Evolutionary conservation across 2,329 filamentous ascomycete species (phyloP).

Genomic region (Sclerotinia nivalis): DNA sequence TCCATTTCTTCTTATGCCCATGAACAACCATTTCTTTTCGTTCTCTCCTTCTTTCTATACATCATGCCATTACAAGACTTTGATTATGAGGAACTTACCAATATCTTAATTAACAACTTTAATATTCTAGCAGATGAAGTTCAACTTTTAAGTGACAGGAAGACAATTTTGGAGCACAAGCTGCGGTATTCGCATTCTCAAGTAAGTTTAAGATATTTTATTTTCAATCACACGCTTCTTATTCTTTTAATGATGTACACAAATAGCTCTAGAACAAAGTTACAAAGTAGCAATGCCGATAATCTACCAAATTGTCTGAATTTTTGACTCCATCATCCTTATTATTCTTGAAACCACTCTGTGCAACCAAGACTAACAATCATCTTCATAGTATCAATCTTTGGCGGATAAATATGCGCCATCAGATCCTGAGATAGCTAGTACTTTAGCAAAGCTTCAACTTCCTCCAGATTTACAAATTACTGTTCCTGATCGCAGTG

Average conservation of each 20-base stretch:
- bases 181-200: slow-evolving; percentile 66
- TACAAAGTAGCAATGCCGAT: slow-evolving; percentile 59
- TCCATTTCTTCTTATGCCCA: background rate
- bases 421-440: slow-evolving; percentile 61
- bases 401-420: slow-evolving; percentile 69
- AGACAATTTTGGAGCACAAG: slow-evolving; percentile 67
- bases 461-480: slow-evolving; percentile 52
- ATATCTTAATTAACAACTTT: slow-evolving; percentile 64
- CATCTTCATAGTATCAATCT: slow-evolving; percentile 56
- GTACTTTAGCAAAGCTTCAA: slow-evolving; percentile 66
- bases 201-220: slow-evolving; percentile 48
- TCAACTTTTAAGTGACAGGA: slow-evolving; percentile 62
- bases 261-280: slow-evolving; percentile 83
- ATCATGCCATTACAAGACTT: slow-evolving; percentile 38
- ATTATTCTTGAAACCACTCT: slow-evolving; percentile 19
- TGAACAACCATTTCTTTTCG: slow-evolving; percentile 6
- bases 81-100: slow-evolving; percentile 47
- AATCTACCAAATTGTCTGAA: slow-evolving; percentile 56
- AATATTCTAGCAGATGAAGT: slow-evolving; percentile 65
- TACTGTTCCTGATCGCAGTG: slow-evolving; percentile 33
- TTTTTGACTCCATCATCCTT: slow-evolving; percentile 40
- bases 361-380: slow-evolving; percentile 36
- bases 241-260: slow-evolving; percentile 49
- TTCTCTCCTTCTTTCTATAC: slow-evolving; percentile 18
- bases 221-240: slow-evolving; percentile 4